A percentile compares a stretch with the other conserved stretches of the same genome.
phyloP scores from a whole-genome alignment of 345 rosid genomes.

The Sonneratia alba region DNA sequence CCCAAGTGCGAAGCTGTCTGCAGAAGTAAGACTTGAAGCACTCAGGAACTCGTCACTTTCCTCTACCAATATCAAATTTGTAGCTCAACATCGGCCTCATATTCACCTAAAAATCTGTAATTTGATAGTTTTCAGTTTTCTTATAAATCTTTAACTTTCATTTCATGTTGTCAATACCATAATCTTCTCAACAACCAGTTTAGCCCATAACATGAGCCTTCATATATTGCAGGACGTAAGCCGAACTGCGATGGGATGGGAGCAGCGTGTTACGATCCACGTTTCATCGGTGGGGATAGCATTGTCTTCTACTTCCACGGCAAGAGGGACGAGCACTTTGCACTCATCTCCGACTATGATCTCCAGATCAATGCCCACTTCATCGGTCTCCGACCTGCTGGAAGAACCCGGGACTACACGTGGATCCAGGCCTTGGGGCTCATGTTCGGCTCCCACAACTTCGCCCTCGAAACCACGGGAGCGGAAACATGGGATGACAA shows the following conservation, averaged over 20 bases:
- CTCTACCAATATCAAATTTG: no score
- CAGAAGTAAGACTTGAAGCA: slow-evolving; percentile 16
- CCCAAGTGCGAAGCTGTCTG: slow-evolving; percentile 24
- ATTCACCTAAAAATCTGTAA: no score
- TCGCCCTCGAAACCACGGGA: slow-evolving; percentile 50
- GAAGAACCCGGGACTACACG: slow-evolving; percentile 43
- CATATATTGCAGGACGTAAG: slow-evolving; percentile 13
- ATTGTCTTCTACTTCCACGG: slow-evolving; percentile 59
- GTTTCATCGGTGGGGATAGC: slow-evolving; percentile 54
- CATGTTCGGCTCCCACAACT: slow-evolving; percentile 35
- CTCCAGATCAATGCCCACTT: slow-evolving; percentile 53
- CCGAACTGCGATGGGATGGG: slow-evolving; percentile 29
- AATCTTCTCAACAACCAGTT: no score
- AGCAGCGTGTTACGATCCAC: slow-evolving; percentile 53
- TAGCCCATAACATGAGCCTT: background rate
- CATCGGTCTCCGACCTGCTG: slow-evolving; percentile 47
- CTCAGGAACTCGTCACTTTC: no score
- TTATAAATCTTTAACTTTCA: no score
- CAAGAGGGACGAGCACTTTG: slow-evolving; percentile 37
- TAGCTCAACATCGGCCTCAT: no score
- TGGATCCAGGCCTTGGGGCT: slow-evolving; percentile 60
- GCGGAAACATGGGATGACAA: slow-evolving; percentile 43
- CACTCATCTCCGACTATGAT: slow-evolving; percentile 41
- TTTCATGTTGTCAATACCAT: no score
- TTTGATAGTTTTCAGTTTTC: no score